These are phyloP conservation scores for Rhizopogon sp. DNA, from an alignment of 768 basidiomycete species.

Conservation along the genomic window DNA sequence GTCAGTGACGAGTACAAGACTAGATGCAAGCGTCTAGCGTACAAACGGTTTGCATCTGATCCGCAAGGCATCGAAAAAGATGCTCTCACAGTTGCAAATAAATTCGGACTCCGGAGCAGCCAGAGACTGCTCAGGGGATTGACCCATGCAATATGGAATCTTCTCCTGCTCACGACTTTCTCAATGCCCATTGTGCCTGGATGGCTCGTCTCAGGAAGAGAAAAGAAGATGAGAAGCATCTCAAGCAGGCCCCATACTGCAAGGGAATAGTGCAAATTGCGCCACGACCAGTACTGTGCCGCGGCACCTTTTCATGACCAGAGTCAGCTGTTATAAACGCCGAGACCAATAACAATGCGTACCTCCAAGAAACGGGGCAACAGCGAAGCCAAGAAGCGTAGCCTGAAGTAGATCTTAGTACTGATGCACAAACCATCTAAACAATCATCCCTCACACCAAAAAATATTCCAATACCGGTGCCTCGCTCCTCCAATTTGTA, in stretches of 20 bases:
- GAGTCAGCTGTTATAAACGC: background rate
- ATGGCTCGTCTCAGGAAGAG: slow-evolving; percentile 57
- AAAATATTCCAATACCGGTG: slow-evolving; percentile 49
- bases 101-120: slow-evolving; percentile 49
- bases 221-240: slow-evolving; percentile 32
- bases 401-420: slow-evolving; percentile 11
- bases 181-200: slow-evolving; percentile 55
- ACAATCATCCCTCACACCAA: slow-evolving; percentile 30
- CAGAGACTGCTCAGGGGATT: slow-evolving; percentile 49
- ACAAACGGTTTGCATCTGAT: background rate
- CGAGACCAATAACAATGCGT: background rate
- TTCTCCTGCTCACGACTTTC: slow-evolving; percentile 33
- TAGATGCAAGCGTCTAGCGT: too few relatives aligned
- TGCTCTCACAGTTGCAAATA: slow-evolving; percentile 41
- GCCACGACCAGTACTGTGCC: slow-evolving; percentile 56
- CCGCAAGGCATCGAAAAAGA: background rate
- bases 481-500: slow-evolving; percentile 50
- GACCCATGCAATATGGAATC: slow-evolving; percentile 32
- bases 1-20: too few relatives aligned
- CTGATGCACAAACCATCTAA: background rate
- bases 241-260: slow-evolving; percentile 32
- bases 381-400: slow-evolving; percentile 46
- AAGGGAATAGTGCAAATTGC: slow-evolving; percentile 43
- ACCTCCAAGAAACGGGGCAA: slow-evolving; percentile 54
- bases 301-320: slow-evolving; percentile 29